phyloP scores from a whole-genome alignment of 805 yeast genomes.

The Lachancea fermentati region DNA sequence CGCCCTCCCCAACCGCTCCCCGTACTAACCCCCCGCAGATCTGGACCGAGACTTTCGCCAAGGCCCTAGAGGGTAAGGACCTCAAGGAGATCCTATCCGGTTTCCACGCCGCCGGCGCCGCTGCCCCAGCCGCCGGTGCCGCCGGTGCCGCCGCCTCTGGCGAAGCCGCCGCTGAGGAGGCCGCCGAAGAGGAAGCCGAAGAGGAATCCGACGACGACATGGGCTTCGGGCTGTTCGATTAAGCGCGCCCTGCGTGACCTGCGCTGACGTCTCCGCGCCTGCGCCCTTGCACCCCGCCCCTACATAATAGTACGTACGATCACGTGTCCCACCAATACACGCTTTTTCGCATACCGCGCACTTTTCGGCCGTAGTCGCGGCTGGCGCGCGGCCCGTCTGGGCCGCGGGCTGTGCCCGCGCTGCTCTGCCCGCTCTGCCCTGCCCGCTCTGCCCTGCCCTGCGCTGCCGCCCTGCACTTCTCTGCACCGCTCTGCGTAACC shows the following conservation, averaged over 20 bases:
- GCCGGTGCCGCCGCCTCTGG: slow-evolving; percentile 44
- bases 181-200: slow-evolving; percentile 57
- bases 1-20: background rate
- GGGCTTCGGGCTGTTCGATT: slow-evolving; percentile 93
- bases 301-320: slow-evolving; percentile 1
- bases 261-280: no score
- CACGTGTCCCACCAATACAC: background rate
- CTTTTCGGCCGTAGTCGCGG: background rate
- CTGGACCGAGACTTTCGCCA: slow-evolving; percentile 79
- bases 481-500: no score
- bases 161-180: slow-evolving; percentile 41
- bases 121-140: slow-evolving; percentile 40
- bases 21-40: slow-evolving; percentile 30
- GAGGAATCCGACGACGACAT: slow-evolving; percentile 73
- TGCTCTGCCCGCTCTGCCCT: no score
- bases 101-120: slow-evolving; percentile 41
- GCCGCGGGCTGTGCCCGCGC: background rate
- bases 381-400: background rate
- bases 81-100: slow-evolving; percentile 62
- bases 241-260: slow-evolving; percentile 30
- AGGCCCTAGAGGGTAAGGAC: slow-evolving; percentile 80
- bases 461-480: no score
- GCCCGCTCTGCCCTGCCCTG: no score
- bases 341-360: background rate
- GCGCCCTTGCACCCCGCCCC: no score